Evolutionary conservation across 345 rosid genomes (phyloP).

Genomic region (Euphorbia tirucalli): DNA sequence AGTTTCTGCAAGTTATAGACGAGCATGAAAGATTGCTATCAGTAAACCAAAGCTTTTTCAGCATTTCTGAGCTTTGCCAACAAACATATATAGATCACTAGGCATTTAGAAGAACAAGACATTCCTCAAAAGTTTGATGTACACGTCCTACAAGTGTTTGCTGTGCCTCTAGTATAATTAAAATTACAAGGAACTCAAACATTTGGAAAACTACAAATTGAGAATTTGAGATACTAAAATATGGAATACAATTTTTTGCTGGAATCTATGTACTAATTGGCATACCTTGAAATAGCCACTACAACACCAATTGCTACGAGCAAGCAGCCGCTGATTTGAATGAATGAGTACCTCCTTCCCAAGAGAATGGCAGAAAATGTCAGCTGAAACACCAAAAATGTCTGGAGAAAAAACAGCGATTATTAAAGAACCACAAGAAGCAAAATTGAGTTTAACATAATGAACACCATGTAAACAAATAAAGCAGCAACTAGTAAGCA

Average conservation of each 20-base stretch:
- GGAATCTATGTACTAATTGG: neutral
- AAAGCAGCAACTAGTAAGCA: neutral
- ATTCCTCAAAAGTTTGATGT: neutral
- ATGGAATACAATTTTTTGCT: neutral
- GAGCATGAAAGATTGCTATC: neutral
- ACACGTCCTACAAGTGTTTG: neutral
- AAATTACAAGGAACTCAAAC: neutral
- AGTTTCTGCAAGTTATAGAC: neutral
- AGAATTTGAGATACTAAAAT: neutral
- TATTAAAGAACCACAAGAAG: neutral
- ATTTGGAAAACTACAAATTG: neutral
- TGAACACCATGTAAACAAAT: neutral
- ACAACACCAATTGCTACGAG: constrained; percentile 78
- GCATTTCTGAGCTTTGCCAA: neutral
- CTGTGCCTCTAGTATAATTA: neutral
- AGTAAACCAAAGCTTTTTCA: neutral
- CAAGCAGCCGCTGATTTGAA: constrained; percentile 68
- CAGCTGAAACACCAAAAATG: constrained; percentile 87
- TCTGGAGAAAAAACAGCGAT: constrained; percentile 38
- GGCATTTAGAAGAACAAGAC: neutral
- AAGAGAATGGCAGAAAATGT: constrained; percentile 57
- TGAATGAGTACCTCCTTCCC: constrained; percentile 55
- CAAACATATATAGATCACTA: constrained; percentile 3
- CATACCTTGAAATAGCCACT: constrained; percentile 74
- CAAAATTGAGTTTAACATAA: neutral